Conservation (phyloP, 495 filamentous ascomycete genomes). For the Neurospora sp. region DNA sequence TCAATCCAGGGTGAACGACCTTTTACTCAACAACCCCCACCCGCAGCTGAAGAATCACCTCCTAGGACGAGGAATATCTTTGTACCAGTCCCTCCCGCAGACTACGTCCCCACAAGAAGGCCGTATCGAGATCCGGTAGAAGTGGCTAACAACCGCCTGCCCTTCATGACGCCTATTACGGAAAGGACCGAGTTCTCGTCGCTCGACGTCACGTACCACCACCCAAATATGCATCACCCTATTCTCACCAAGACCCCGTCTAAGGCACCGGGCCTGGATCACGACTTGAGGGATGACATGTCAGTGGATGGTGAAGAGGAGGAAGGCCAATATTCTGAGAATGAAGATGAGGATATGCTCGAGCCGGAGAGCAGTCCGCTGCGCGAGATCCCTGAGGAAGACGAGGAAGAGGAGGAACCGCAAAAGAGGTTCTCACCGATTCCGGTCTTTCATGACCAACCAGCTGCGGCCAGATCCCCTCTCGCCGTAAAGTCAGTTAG, state of each 20-base stretch:
- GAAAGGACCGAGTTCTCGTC: conserved; percentile 81
- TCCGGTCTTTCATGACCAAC: conserved; percentile 16
- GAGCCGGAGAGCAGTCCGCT: conserved; percentile 61
- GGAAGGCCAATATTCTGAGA: conserved; percentile 8
- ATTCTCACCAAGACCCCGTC: conserved; percentile 59
- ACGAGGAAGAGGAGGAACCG: conserved; percentile 19
- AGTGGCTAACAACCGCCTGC: conserved; percentile 74
- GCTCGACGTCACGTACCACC: conserved; percentile 50
- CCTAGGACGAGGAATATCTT: conserved; percentile 37
- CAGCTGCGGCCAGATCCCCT: conserved; percentile 14
- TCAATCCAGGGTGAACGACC: conserved; percentile 23
- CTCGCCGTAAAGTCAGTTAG: neutral
- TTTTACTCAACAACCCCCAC: conserved; percentile 22
- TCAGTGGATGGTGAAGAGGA: conserved; percentile 22
- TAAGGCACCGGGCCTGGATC: conserved; percentile 18
- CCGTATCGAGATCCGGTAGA: conserved; percentile 68
- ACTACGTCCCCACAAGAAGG: conserved; percentile 63
- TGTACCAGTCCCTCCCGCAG: conserved; percentile 69
- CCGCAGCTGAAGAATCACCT: conserved; percentile 19
- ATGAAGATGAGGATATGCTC: conserved; percentile 32
- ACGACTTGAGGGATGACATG: conserved; percentile 9
- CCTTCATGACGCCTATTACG: conserved; percentile 97
- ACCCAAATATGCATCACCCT: conserved; percentile 35
- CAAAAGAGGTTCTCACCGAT: conserved; percentile 26
- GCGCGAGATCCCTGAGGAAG: conserved; percentile 44